Evolutionary conservation across 768 basidiomycete species (phyloP).

Genomic region (Mycena galericulata): DNA sequence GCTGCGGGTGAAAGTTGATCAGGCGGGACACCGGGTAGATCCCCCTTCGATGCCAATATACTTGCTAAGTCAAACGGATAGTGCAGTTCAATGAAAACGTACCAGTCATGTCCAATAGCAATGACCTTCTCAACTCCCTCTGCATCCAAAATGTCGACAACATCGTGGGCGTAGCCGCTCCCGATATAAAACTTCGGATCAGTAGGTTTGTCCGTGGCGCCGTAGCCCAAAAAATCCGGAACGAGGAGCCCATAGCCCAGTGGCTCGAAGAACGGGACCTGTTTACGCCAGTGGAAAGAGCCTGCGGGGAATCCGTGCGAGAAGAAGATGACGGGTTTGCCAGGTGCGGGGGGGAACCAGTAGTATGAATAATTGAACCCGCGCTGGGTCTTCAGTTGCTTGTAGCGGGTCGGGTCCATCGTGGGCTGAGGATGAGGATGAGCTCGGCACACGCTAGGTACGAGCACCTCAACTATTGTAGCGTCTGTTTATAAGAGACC

Average conservation of each 20-base stretch:
- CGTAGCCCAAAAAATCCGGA: no score
- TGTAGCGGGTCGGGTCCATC: conserved; percentile 22
- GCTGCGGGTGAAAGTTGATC: conserved; percentile 50
- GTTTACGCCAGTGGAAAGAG: conserved; percentile 54
- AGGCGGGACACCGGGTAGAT: conserved; percentile 46
- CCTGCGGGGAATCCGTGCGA: conserved; percentile 60
- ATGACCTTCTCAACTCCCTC: no score
- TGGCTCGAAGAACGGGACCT: conserved; percentile 50
- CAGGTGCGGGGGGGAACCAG: conserved; percentile 31
- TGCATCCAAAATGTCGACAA: no score
- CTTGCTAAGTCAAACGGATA: background rate
- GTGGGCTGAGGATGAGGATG: no score
- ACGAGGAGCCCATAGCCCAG: conserved; percentile 59
- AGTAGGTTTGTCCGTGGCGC: conserved; percentile 59
- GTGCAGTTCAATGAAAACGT: background rate
- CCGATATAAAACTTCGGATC: conserved; percentile 49
- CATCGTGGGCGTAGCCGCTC: conserved; percentile 51
- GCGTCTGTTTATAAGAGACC: no score
- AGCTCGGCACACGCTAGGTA: no score
- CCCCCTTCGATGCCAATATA: conserved; percentile 49
- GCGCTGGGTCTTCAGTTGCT: conserved; percentile 39
- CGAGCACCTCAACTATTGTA: no score
- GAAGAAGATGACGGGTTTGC: conserved; percentile 51
- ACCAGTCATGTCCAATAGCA: no score
- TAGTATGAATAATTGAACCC: conserved; percentile 47